Percentiles rank a stretch among this genome's conserved stretches.
Conservation (phyloP, 345 rosid genomes). For the Populus alba region DNA sequence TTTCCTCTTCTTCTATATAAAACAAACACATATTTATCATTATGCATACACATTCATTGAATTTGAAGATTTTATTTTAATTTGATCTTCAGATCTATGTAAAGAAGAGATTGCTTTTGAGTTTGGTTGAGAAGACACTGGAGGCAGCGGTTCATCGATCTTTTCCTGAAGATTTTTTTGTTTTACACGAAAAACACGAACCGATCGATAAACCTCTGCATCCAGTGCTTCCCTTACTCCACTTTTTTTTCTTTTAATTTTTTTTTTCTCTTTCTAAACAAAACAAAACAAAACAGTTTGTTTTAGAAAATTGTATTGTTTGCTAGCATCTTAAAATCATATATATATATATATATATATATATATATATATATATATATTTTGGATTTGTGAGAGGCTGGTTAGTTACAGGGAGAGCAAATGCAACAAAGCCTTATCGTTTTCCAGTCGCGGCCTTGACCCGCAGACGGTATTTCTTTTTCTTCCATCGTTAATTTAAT, state of each 20-base stretch:
- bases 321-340: too few relatives aligned
- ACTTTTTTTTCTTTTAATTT: neutral
- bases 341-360: too few relatives aligned
- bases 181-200: conserved; percentile 50
- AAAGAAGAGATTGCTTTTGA: neutral
- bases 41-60: neutral
- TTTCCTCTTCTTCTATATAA: neutral
- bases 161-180: conserved; percentile 57
- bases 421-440: neutral
- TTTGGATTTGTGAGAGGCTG: neutral
- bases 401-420: neutral
- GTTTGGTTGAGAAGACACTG: conserved; percentile 50
- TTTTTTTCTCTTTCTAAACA: neutral
- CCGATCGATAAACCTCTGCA: conserved; percentile 99
- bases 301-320: too few relatives aligned
- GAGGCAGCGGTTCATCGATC: conserved; percentile 99
- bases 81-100: neutral
- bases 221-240: conserved; percentile 59
- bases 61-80: neutral
- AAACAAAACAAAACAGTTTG: too few relatives aligned
- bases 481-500: neutral
- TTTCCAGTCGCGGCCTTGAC: too few relatives aligned
- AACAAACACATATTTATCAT: neutral
- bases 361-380: too few relatives aligned
- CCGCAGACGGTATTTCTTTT: too few relatives aligned